Percentiles rank a stretch among this genome's conserved stretches.
Evolutionary conservation across 805 yeast genomes (phyloP).

Genomic region (Wickerhamiella lipophila): DNA sequence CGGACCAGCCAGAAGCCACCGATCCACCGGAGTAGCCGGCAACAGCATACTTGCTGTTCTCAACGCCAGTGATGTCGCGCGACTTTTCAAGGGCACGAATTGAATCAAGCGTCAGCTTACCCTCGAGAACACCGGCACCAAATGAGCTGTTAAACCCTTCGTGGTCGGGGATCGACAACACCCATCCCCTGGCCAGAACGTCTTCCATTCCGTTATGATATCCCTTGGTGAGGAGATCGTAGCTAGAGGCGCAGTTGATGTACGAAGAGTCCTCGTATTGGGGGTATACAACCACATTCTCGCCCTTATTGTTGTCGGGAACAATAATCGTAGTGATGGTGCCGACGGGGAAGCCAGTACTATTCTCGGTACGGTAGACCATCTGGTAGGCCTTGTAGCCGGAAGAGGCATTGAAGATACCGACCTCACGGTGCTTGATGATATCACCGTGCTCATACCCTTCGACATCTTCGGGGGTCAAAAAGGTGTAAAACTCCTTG

Average conservation of each 20-base stretch:
- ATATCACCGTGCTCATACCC: constrained; percentile 17
- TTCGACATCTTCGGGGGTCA: not conserved
- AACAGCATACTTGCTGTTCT: constrained; percentile 15
- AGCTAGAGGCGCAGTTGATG: constrained; percentile 21
- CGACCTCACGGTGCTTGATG: constrained; percentile 13
- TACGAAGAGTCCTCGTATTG: constrained; percentile 19
- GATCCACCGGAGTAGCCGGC: constrained; percentile 26
- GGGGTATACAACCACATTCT: constrained; percentile 20
- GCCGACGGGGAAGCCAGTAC: constrained; percentile 12
- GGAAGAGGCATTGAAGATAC: constrained; percentile 14
- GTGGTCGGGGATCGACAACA: constrained; percentile 22
- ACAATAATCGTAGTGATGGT: constrained; percentile 17
- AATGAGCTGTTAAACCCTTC: constrained; percentile 20
- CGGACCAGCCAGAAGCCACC: constrained; percentile 22
- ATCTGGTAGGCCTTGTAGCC: constrained; percentile 13
- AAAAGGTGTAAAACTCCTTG: constrained; percentile 14
- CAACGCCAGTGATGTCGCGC: constrained; percentile 13
- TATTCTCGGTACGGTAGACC: constrained; percentile 13
- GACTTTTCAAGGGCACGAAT: constrained; percentile 22
- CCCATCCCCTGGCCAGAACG: constrained; percentile 17
- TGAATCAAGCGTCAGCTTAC: constrained; percentile 24
- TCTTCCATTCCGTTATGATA: constrained; percentile 15
- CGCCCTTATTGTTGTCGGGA: constrained; percentile 11
- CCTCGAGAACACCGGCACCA: constrained; percentile 21
- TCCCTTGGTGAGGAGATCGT: constrained; percentile 15